phyloP scores from a whole-genome alignment of 129 eudicot genomes.

The Flaveria linearis region DNA sequence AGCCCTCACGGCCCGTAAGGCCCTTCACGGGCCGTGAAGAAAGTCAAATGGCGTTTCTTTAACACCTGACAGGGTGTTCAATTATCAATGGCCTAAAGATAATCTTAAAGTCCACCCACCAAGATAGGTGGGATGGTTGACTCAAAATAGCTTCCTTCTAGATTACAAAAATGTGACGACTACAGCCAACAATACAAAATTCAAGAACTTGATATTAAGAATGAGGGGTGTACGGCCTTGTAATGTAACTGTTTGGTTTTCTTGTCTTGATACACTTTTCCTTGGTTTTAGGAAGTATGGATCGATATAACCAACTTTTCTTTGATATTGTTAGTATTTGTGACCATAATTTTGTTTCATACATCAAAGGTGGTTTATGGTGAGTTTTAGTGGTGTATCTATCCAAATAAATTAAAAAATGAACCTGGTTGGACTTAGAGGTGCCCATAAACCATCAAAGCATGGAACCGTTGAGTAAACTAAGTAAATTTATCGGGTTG shows the following conservation, averaged over 20 bases:
- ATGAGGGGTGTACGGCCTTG: not conserved
- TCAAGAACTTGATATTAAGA: not conserved
- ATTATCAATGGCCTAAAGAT: too few relatives aligned
- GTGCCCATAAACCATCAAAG: too few relatives aligned
- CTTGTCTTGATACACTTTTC: not conserved
- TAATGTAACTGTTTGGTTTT: slow-evolving; percentile 10
- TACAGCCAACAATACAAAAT: not conserved
- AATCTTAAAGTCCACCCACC: slow-evolving; percentile 8
- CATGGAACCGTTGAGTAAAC: too few relatives aligned
- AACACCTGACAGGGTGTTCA: too few relatives aligned
- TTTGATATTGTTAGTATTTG: not conserved
- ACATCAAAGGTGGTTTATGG: too few relatives aligned
- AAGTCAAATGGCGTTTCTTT: too few relatives aligned
- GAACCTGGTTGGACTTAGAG: too few relatives aligned
- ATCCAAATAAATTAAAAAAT: too few relatives aligned
- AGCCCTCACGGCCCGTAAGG: too few relatives aligned
- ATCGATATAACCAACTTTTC: not conserved
- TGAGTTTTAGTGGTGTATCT: too few relatives aligned
- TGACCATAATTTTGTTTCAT: not conserved
- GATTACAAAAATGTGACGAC: not conserved
- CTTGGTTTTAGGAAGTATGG: not conserved
- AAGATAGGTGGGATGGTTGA: not conserved
- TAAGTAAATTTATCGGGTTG: too few relatives aligned
- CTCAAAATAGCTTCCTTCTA: not conserved
- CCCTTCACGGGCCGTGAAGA: too few relatives aligned